These are phyloP conservation scores for Fusarium armeniacum DNA, from an alignment of 2,329 filamentous ascomycete species.

Conservation along the genomic window DNA sequence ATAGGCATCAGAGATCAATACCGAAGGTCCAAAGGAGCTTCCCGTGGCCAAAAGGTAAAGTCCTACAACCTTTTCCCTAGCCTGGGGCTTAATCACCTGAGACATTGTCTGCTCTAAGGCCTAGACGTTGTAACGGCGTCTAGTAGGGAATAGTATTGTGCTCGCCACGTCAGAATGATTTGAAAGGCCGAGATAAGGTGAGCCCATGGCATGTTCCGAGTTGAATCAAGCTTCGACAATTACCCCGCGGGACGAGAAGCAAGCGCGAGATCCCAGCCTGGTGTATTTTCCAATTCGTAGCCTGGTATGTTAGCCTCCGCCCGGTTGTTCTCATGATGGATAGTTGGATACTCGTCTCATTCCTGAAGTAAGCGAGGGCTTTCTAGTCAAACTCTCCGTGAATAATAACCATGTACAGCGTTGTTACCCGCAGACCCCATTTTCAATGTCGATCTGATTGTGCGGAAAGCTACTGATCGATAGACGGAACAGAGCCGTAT, in stretches of 20 bases:
- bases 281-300: neutral
- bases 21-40: conserved; percentile 41
- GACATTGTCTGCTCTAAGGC: conserved; percentile 25
- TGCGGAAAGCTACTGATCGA: conserved; percentile 33
- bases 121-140: conserved; percentile 27
- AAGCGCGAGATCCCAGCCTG: conserved; percentile 8
- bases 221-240: conserved; percentile 27
- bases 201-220: neutral
- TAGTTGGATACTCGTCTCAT: conserved; percentile 32
- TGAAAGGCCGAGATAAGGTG: conserved; percentile 27
- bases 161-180: conserved; percentile 45
- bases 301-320: conserved; percentile 1
- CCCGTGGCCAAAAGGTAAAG: conserved; percentile 36
- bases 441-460: conserved; percentile 39
- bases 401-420: neutral
- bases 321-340: conserved; percentile 26
- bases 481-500: conserved; percentile 42
- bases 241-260: conserved; percentile 10
- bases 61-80: conserved; percentile 6
- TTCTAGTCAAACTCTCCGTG: conserved; percentile 14
- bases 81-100: conserved; percentile 12
- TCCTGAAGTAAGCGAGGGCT: conserved; percentile 21
- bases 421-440: conserved; percentile 29
- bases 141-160: conserved; percentile 23
- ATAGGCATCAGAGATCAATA: conserved; percentile 27